Conservation (phyloP, 2,329 filamentous ascomycete species). For the Akanthomyces lecanii region DNA sequence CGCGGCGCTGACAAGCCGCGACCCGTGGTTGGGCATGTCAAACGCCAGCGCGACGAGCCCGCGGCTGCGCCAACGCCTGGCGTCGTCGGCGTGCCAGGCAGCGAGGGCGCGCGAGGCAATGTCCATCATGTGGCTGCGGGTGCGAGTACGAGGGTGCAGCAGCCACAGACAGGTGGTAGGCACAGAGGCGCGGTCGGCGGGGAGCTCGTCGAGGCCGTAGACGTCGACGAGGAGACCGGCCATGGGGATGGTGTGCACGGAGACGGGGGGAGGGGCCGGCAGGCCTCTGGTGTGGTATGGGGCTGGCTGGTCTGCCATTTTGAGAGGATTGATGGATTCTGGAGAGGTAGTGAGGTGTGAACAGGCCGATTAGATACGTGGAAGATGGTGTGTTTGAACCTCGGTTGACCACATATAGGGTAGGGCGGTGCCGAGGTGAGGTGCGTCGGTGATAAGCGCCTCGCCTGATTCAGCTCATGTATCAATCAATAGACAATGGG, state of each 20-base stretch:
- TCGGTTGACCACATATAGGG: neutral
- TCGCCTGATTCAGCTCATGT: neutral
- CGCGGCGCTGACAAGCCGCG: conserved; percentile 58
- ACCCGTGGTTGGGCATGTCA: conserved; percentile 91
- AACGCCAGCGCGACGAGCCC: conserved; percentile 77
- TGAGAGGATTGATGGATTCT: neutral
- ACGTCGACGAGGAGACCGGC: conserved; percentile 74
- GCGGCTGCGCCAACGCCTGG: conserved; percentile 20
- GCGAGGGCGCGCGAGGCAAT: conserved; percentile 65
- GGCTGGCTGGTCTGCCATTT: neutral
- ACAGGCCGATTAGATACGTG: neutral
- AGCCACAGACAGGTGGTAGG: conserved; percentile 83
- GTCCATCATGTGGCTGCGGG: conserved; percentile 68
- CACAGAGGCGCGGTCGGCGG: conserved; percentile 37
- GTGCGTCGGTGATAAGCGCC: neutral
- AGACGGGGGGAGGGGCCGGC: conserved; percentile 47
- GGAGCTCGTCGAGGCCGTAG: conserved; percentile 74
- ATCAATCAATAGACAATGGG: too few species aligned
- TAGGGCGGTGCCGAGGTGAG: neutral
- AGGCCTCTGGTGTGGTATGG: conserved; percentile 33
- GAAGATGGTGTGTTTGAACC: neutral
- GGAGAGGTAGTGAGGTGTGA: neutral
- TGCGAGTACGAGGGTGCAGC: conserved; percentile 72
- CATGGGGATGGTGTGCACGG: conserved; percentile 64
- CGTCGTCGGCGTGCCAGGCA: conserved; percentile 56